These are phyloP conservation scores for Pulveroboletus sp. DNA, from an alignment of 768 basidiomycete genomes.

Conservation along the genomic window DNA sequence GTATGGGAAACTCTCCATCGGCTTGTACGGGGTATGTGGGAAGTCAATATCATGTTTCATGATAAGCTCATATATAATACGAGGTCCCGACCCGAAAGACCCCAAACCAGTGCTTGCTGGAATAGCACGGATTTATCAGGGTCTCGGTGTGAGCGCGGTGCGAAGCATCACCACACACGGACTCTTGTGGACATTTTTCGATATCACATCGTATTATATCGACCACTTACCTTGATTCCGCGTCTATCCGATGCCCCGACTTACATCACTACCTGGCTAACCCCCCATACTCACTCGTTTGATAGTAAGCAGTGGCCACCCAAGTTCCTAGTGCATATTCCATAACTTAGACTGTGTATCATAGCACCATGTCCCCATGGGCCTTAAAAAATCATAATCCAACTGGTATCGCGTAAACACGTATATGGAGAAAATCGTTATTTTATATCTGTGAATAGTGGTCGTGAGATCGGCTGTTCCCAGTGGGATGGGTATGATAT, in stretches of 20 bases:
- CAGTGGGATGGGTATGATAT: slow-evolving; percentile 2
- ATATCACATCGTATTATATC: slow-evolving; percentile 72
- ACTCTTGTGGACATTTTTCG: slow-evolving; percentile 91
- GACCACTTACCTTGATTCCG: slow-evolving; percentile 48
- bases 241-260: slow-evolving; percentile 1
- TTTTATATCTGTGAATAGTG: no score
- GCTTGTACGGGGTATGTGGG: slow-evolving; percentile 68
- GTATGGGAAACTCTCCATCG: slow-evolving; percentile 72
- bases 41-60: background rate
- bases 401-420: slow-evolving; percentile 2
- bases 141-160: slow-evolving; percentile 89
- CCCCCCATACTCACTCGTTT: slow-evolving; percentile 10
- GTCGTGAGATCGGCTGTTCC: background rate
- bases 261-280: slow-evolving; percentile 5
- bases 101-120: slow-evolving; percentile 79
- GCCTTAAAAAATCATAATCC: slow-evolving; percentile 10
- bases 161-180: slow-evolving; percentile 94
- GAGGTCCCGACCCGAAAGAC: slow-evolving; percentile 75
- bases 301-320: slow-evolving; percentile 5
- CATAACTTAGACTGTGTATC: slow-evolving; percentile 25
- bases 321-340: slow-evolving; percentile 3
- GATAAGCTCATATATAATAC: slow-evolving; percentile 1
- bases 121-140: slow-evolving; percentile 83
- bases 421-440: background rate
- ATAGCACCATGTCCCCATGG: slow-evolving; percentile 15